Evolutionary conservation across 306 rosid genomes (phyloP).

Genomic region (Boehmeria nivea): DNA sequence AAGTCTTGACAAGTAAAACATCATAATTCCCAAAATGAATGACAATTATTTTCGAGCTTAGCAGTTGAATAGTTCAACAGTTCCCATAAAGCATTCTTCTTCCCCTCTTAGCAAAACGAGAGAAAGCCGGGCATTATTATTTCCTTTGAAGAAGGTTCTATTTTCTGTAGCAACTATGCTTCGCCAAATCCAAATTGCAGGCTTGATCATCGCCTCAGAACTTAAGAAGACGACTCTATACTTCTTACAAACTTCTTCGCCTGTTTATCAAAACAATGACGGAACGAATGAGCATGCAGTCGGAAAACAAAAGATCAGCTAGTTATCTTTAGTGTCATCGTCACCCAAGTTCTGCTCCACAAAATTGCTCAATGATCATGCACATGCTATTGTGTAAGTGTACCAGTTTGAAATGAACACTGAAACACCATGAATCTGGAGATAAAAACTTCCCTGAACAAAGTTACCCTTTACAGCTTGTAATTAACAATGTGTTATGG

Average conservation of each 20-base stretch:
- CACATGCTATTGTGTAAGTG: neutral
- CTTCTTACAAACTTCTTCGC: constrained; percentile 57
- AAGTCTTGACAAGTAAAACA: neutral
- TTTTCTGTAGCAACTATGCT: constrained; percentile 17
- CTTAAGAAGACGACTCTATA: constrained; percentile 63
- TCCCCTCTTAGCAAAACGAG: constrained; percentile 19
- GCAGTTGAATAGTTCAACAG: neutral
- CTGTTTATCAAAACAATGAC: constrained; percentile 33
- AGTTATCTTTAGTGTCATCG: too few relatives aligned
- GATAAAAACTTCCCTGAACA: too few relatives aligned
- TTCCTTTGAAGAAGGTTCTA: constrained; percentile 21
- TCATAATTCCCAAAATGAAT: constrained; percentile 9
- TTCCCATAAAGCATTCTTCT: neutral
- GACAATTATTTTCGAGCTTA: constrained; percentile 3
- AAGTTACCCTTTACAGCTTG: too few relatives aligned
- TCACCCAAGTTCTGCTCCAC: too few relatives aligned
- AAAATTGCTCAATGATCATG: neutral
- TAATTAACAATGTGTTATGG: neutral
- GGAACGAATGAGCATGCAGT: constrained; percentile 10
- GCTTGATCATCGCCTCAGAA: constrained; percentile 1
- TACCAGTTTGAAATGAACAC: too few relatives aligned
- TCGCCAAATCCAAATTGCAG: constrained; percentile 11
- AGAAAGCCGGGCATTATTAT: constrained; percentile 20
- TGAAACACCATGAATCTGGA: too few relatives aligned
- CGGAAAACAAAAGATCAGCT: neutral